Conservation (phyloP, 306 rosid genomes). For the Sicyos baderoa region DNA sequence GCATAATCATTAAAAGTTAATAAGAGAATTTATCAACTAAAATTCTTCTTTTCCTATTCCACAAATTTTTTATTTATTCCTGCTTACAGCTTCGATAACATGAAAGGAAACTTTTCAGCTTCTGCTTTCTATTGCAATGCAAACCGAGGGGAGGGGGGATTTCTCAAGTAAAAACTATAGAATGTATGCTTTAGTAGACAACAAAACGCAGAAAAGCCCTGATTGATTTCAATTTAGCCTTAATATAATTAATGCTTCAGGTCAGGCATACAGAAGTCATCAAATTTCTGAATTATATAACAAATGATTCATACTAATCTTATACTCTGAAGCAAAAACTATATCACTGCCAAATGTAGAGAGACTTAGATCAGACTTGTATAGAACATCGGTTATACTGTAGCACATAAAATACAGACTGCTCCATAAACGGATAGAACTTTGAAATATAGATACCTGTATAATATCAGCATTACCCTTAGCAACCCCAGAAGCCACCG, state of each 20-base stretch:
- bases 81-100: not conserved
- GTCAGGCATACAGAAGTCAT: not conserved
- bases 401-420: not conserved
- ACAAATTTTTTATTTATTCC: not conserved
- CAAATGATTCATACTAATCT: not conserved
- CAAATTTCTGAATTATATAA: constrained; percentile 9
- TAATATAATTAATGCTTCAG: constrained; percentile 1
- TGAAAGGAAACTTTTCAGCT: not conserved
- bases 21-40: not conserved
- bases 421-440: not conserved
- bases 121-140: not conserved
- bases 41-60: not conserved
- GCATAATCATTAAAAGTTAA: not conserved
- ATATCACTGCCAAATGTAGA: not conserved
- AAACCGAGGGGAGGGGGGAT: not conserved
- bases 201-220: not conserved
- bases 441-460: constrained; percentile 47
- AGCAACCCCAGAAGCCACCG: constrained; percentile 98
- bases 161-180: not conserved
- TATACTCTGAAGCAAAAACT: not conserved
- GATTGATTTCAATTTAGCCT: not conserved
- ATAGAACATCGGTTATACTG: not conserved
- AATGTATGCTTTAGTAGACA: not conserved
- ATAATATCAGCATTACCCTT: constrained; percentile 97
- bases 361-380: not conserved